phyloP scores from a whole-genome alignment of 2,329 filamentous ascomycete species.

The Fusarium austroafricanum region DNA sequence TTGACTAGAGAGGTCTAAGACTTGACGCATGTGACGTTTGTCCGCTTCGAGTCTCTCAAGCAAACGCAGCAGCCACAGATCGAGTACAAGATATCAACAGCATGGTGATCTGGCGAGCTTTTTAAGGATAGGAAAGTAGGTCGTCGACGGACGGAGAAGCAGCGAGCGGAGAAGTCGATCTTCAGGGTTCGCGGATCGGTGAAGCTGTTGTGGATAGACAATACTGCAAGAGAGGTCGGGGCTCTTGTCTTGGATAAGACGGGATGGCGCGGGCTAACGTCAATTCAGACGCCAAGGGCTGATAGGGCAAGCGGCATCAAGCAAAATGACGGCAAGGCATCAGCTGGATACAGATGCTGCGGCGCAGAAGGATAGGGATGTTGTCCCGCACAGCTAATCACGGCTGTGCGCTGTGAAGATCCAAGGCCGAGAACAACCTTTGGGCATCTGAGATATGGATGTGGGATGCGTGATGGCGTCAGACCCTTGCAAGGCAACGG shows the following conservation, averaged over 20 bases:
- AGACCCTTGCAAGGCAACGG: conserved; percentile 36
- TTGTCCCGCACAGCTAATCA: conserved; percentile 41
- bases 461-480: conserved; percentile 45
- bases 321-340: conserved; percentile 35
- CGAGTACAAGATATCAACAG: conserved; percentile 25
- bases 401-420: conserved; percentile 36
- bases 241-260: conserved; percentile 8
- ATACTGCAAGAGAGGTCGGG: conserved; percentile 10
- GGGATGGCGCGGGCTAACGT: conserved; percentile 19
- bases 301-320: conserved; percentile 21
- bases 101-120: conserved; percentile 36
- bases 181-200: conserved; percentile 45
- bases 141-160: conserved; percentile 27
- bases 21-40: conserved; percentile 29
- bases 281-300: conserved; percentile 10
- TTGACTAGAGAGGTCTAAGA: neutral
- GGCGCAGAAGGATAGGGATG: conserved; percentile 28
- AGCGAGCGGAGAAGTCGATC: conserved; percentile 34
- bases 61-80: conserved; percentile 25
- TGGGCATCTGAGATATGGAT: conserved; percentile 28
- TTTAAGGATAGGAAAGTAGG: conserved; percentile 19
- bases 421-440: conserved; percentile 29
- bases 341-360: conserved; percentile 33
- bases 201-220: conserved; percentile 23
- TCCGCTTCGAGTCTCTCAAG: conserved; percentile 27